Conservation (phyloP, 768 basidiomycete species). For the Candolleomyces aberdarensis region DNA sequence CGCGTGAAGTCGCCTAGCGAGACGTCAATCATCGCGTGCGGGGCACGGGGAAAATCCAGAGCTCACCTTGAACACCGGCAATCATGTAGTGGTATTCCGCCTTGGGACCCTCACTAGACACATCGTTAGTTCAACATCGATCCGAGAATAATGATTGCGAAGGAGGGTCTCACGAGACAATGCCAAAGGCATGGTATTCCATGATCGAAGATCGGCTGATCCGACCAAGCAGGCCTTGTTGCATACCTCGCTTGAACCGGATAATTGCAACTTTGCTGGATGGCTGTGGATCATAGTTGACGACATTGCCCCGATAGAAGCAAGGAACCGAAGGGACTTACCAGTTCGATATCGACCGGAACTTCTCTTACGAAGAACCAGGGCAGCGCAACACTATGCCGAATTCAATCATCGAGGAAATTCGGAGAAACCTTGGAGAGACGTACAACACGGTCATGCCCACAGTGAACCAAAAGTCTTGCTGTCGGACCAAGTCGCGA, state of each 20-base stretch:
- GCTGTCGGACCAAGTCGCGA: slow-evolving; percentile 54
- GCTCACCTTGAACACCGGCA: slow-evolving; percentile 66
- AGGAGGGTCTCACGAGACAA: slow-evolving; percentile 54
- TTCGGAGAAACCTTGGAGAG: neutral
- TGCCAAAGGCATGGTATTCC: slow-evolving; percentile 84
- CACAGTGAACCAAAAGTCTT: slow-evolving; percentile 76
- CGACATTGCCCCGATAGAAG: neutral
- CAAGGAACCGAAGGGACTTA: slow-evolving; percentile 30
- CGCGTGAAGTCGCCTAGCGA: slow-evolving; percentile 67
- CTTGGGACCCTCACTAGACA: slow-evolving; percentile 59
- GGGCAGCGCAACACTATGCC: slow-evolving; percentile 59
- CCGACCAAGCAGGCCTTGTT: slow-evolving; percentile 73
- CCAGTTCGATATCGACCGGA: slow-evolving; percentile 70
- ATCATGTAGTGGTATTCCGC: slow-evolving; percentile 80
- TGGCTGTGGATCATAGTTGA: slow-evolving; percentile 40
- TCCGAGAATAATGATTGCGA: slow-evolving; percentile 1
- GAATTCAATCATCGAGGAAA: slow-evolving; percentile 11
- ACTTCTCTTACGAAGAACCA: slow-evolving; percentile 78
- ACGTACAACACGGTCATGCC: slow-evolving; percentile 73
- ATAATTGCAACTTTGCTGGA: slow-evolving; percentile 77
- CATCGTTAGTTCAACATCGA: neutral
- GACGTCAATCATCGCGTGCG: neutral
- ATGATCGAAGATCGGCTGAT: slow-evolving; percentile 69
- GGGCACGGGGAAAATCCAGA: neutral
- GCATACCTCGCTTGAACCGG: slow-evolving; percentile 81